These are phyloP conservation scores for Kwoniella bestiolae DNA, from an alignment of 768 basidiomycete genomes.

Conservation along the genomic window DNA sequence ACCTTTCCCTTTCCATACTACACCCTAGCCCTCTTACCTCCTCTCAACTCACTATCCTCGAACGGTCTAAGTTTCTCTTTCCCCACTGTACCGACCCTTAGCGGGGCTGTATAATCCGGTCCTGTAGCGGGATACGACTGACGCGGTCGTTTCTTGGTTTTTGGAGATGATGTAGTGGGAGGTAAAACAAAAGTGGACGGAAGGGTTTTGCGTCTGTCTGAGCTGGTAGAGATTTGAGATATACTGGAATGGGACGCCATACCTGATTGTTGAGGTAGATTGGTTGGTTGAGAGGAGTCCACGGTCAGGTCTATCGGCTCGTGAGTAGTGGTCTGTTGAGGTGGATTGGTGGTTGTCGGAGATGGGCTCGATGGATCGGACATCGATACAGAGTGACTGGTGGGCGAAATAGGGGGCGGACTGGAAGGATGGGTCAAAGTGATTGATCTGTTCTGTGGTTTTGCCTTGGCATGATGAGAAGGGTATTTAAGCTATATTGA, in stretches of 20 bases:
- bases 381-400: too few species aligned
- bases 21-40: neutral
- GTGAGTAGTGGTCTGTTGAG: neutral
- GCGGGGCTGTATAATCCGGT: constrained; percentile 8
- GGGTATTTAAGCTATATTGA: too few species aligned
- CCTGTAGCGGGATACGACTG: constrained; percentile 15
- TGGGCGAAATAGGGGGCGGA: too few species aligned
- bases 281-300: neutral
- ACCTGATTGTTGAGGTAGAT: neutral
- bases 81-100: neutral
- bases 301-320: neutral
- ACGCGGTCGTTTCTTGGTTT: constrained; percentile 11
- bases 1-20: too few species aligned
- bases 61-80: constrained; percentile 15
- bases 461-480: too few species aligned
- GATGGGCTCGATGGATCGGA: too few species aligned
- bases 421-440: too few species aligned
- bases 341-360: neutral
- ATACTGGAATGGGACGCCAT: too few species aligned
- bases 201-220: neutral
- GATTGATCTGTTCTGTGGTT: too few species aligned
- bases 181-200: neutral
- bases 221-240: neutral
- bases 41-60: constrained; percentile 10
- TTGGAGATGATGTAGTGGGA: neutral